Base-by-base conservation (phyloP, 2,329 filamentous ascomycete species). In the Aureobasidium sp. region DNA sequence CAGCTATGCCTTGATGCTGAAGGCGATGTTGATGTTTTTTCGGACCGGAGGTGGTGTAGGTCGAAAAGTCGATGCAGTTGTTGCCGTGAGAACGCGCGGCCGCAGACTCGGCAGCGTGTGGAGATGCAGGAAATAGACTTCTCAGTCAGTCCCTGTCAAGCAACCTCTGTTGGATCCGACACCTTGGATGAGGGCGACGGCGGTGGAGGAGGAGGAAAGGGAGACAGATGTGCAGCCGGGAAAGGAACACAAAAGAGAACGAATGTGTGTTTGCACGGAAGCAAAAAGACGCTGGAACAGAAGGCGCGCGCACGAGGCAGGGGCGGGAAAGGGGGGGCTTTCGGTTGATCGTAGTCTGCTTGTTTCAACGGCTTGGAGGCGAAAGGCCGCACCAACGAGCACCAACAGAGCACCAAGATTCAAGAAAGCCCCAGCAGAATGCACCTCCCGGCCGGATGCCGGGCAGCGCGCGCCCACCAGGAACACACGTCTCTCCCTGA, bases 31-130 rank as follows among this genome's bases (percentile, higher is more conserved):
- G 56, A 48, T 47, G 47, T 60, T 60, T 22, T 45, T 51, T 49
- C 45, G 45, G 57, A 45, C 29, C 41, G 41, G 55, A 47, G 34
- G 55, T 48, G 55, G 55, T 47, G 42, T 31, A 37, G 42, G 55
- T 59, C 55, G 34, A 60, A 60, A 60, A 60, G 57, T 60, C 7
- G 44, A 45, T 22, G 44, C 56, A 59, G 56, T 56, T 62, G 60
- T 56, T 62, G 60, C 59, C 31, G 59, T 61, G 59, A 61, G 59
- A 62, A 62, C 60, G 60, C 60, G 60, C 60, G 60, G 60, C 60
- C 29, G 60, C 25, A 42, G 48, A 62, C 42, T 62, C 48, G 48
- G 49, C 42, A 31, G 25, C 57, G 42, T 49, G 41, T 48, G 55
- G 55, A 47, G 42, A 20, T 37, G 41, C 41, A 37, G 17, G 44